Evolutionary conservation across 805 yeast genomes (phyloP), one percentile per base, ranked within the genome.

Genomic region (Cyberlindnera americana): DNA sequence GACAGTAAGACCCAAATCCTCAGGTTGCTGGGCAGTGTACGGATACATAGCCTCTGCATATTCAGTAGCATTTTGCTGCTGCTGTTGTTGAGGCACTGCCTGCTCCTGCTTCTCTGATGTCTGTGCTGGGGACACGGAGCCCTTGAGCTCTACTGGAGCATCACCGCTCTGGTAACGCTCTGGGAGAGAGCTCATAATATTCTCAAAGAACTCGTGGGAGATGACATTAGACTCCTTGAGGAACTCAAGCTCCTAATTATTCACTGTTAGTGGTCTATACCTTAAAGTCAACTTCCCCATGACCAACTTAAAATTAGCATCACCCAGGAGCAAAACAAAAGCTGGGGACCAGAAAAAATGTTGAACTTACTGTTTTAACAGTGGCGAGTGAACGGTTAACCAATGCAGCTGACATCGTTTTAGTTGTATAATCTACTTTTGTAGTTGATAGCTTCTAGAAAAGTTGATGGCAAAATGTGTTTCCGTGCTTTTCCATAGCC

Each of bases 301-400:
- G 16, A 17, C 21, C 9, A n/a, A n/a, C n/a, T n/a, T n/a, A n/a
- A n/a, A n/a, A n/a, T n/a, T n/a, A n/a, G n/a, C n/a, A n/a, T n/a
- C n/a, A n/a, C n/a, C n/a, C n/a, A n/a, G n/a, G n/a, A n/a, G n/a
- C n/a, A n/a, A n/a, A n/a, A n/a, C n/a, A n/a, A n/a, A n/a, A n/a
- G n/a, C n/a, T n/a, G n/a, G n/a, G n/a, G n/a, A n/a, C n/a, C n/a
- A n/a, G n/a, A n/a, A n/a, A n/a, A n/a, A n/a, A n/a, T n/a, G n/a
- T n/a, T n/a, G n/a, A n/a, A 46, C 52, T 33, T 26, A 53, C 57
- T 56, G 62, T 85, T 77, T 64, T 80, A 65, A 88, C 66, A 6
- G 83, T 82, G 2, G 89, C 76, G 46, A 88, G 66, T 4, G 95
- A 84, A 51, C 95, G 78, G 66, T 86, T 86, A 46, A 85, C 76